phyloP scores from a whole-genome alignment of 2,329 filamentous ascomycete genomes.

The Beauveria varroae region DNA sequence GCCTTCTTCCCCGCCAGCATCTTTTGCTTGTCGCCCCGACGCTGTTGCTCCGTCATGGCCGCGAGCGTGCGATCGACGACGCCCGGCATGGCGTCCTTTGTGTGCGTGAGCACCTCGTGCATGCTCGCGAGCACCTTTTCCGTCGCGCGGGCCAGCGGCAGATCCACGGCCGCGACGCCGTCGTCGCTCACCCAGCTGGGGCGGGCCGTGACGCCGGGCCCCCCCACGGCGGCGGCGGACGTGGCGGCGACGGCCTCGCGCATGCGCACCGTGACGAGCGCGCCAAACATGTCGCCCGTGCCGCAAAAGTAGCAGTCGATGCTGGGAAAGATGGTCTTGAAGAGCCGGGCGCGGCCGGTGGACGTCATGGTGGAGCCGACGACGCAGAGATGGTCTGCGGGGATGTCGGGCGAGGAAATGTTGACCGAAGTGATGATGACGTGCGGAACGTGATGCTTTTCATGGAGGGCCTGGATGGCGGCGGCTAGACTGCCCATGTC shows the following conservation, averaged over 20 bases:
- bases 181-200: slow-evolving; percentile 73
- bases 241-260: slow-evolving; percentile 63
- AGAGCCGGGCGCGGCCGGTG: slow-evolving; percentile 64
- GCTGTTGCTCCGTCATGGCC: slow-evolving; percentile 36
- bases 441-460: slow-evolving; percentile 70
- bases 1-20: slow-evolving; percentile 65
- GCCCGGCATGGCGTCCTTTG: slow-evolving; percentile 54
- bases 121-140: slow-evolving; percentile 89
- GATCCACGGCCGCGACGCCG: slow-evolving; percentile 55
- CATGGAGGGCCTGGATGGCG: slow-evolving; percentile 73
- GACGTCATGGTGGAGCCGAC: slow-evolving; percentile 68
- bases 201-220: slow-evolving; percentile 41
- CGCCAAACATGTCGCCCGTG: slow-evolving; percentile 97
- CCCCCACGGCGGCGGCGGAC: too few relatives aligned
- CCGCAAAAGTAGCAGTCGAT: slow-evolving; percentile 94
- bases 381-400: slow-evolving; percentile 53
- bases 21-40: slow-evolving; percentile 50
- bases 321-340: slow-evolving; percentile 78
- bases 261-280: slow-evolving; percentile 78
- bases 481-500: slow-evolving; percentile 64
- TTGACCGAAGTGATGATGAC: slow-evolving; percentile 88
- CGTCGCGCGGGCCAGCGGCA: slow-evolving; percentile 76
- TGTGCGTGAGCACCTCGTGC: slow-evolving; percentile 72
- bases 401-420: slow-evolving; percentile 48
- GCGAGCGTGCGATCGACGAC: slow-evolving; percentile 38